Base-by-base conservation (phyloP, 2,329 filamentous ascomycete species). In the Onygenales sp. region DNA sequence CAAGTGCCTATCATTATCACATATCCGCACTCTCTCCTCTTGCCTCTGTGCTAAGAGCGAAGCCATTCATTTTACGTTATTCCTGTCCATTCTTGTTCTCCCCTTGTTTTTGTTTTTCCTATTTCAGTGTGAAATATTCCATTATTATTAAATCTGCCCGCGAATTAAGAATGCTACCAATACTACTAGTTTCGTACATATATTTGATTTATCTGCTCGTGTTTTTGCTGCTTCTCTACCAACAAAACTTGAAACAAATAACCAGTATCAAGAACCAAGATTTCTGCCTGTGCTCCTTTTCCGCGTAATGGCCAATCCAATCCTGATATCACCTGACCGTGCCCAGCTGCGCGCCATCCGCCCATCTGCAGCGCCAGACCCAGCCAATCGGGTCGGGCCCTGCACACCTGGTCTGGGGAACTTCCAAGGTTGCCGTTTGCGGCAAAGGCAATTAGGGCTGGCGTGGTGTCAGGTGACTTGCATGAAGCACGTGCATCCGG, bases 311-410 rank as follows among this genome's bases (percentile, higher is more conserved):
- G 17, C 17, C 17, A 17, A 37, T 11, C 14, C n/a, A 42, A 8
- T 8, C 33, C 11, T 48, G 45, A 48, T 48, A 48, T 48, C 45
- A 48, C 45, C 45, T 48, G 45, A 48, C 45, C n/a, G 45, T 13
- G 21, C 7, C 45, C 45, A 9, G n/a, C 33, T 14, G 4, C 31
- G 33, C 37, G 21, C 14, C 34, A 21, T n/a, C 33, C 33, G 13
- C 37, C 32, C 45, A 48, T 32, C 13, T 17, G 33, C n/a, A 33
- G 8, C 14, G 11, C 33, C n/a, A 2, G 4, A 10, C 33, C n/a
- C 8, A 33, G 31, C 32, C 45, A 48, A 37, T 48, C 14, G 45
- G 45, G 33, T 32, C 14, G 9, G 11, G 27, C 33, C 43, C 43
- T 46, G 43, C 43, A 45, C 27, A 17, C 42, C 5, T 43, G 17